Evolutionary conservation across 495 filamentous ascomycete species (phyloP).

Genomic region (Daldinia vernicosa): DNA sequence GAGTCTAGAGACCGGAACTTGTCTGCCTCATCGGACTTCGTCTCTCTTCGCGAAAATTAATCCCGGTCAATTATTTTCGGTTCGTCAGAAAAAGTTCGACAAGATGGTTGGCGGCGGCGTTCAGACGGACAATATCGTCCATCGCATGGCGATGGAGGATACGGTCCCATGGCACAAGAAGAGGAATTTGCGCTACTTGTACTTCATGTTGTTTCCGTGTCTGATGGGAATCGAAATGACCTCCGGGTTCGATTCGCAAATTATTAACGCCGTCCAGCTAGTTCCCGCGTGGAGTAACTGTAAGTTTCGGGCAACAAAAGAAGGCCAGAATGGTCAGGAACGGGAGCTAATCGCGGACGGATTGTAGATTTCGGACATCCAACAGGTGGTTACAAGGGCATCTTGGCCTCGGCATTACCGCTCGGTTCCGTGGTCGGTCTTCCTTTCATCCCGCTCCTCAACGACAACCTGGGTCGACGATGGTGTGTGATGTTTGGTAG

Average conservation of each 20-base stretch:
- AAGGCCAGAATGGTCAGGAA: background rate
- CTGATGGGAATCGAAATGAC: conserved; percentile 77
- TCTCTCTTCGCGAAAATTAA: conserved; percentile 6
- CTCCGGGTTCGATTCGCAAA: conserved; percentile 74
- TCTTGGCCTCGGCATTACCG: conserved; percentile 55
- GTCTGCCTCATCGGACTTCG: conserved; percentile 8
- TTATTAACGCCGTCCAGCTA: conserved; percentile 75
- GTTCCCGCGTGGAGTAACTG: conserved; percentile 66
- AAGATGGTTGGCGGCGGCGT: conserved; percentile 52
- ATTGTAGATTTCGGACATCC: conserved; percentile 54
- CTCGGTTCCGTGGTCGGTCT: conserved; percentile 62
- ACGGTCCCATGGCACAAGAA: conserved; percentile 70
- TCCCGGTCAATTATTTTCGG: background rate
- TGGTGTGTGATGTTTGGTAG: conserved; percentile 69
- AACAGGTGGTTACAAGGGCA: conserved; percentile 56
- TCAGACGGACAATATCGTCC: conserved; percentile 57
- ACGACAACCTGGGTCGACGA: conserved; percentile 63
- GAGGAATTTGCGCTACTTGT: conserved; percentile 66
- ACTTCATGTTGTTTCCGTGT: conserved; percentile 70
- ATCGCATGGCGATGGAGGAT: conserved; percentile 64
- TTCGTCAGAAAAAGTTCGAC: conserved; percentile 23
- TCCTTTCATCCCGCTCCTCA: conserved; percentile 66
- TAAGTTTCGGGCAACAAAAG: conserved; percentile 51
- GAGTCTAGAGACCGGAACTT: conserved; percentile 23
- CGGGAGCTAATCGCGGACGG: conserved; percentile 8